Evolutionary conservation across 208 protist species (phyloP).

Genomic region (Plasmodiophora brassicae): DNA sequence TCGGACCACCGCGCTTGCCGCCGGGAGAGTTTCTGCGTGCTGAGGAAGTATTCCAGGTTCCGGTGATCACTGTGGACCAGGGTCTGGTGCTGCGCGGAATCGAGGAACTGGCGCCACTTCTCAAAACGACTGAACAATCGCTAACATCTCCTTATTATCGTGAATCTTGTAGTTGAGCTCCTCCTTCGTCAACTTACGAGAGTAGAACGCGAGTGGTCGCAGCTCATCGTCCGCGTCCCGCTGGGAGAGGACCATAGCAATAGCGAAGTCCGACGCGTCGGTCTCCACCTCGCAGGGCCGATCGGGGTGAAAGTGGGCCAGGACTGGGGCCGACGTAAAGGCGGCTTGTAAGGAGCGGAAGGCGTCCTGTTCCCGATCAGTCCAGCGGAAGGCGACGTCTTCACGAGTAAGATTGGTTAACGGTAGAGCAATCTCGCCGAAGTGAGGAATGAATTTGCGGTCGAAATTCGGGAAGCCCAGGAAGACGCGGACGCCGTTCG

Average conservation of each 20-base stretch:
- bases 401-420: not conserved
- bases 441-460: conserved; percentile 26
- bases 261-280: conserved; percentile 21
- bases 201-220: not conserved
- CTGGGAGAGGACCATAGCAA: not conserved
- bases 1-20: no score
- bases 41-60: no score
- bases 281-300: not conserved
- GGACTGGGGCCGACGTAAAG: not conserved
- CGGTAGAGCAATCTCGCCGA: not conserved
- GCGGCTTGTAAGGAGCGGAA: not conserved
- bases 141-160: not conserved
- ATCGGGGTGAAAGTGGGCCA: not conserved
- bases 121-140: not conserved
- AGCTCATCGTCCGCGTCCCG: not conserved
- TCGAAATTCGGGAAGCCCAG: not conserved
- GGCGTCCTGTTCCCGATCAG: not conserved
- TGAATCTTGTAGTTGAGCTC: conserved; percentile 27
- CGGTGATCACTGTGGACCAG: no score
- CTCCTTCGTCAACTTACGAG: not conserved
- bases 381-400: not conserved
- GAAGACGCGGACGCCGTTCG: not conserved
- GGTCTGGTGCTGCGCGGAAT: no score
- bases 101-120: not conserved
- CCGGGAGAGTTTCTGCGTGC: no score